These are phyloP conservation scores for Eucalyptus curtisii DNA, from an alignment of 345 rosid genomes.

Conservation along the genomic window DNA sequence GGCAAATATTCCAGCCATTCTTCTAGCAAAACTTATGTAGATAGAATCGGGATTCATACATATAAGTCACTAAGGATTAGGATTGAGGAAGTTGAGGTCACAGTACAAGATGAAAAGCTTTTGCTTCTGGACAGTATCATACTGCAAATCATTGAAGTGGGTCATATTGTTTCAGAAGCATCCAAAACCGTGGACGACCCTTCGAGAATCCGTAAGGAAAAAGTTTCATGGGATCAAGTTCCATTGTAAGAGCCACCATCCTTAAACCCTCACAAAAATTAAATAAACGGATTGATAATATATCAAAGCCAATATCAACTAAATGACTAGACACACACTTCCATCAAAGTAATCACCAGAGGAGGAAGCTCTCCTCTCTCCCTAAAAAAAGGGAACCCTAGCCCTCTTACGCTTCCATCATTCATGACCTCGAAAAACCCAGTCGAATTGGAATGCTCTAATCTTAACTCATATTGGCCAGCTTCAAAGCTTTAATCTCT, in stretches of 20 bases:
- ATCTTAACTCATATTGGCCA: conserved; percentile 3
- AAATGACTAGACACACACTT: conserved; percentile 2
- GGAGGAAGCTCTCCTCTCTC: not conserved
- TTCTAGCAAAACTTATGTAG: not conserved
- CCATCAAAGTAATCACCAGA: not conserved
- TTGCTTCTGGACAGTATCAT: not conserved
- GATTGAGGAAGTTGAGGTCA: not conserved
- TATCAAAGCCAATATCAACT: not conserved
- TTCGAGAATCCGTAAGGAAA: not conserved
- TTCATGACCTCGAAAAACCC: not conserved
- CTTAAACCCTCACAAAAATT: not conserved
- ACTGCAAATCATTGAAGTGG: not conserved
- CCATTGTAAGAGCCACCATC: not conserved
- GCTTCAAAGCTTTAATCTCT: not conserved
- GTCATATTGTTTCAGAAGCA: not conserved
- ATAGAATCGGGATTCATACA: not conserved
- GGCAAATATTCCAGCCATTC: not conserved
- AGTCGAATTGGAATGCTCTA: conserved; percentile 2
- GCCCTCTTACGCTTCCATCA: not conserved
- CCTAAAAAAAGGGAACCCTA: not conserved
- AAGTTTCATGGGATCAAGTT: not conserved
- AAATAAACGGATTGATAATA: not conserved
- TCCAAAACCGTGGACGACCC: not conserved
- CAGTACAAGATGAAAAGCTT: not conserved
- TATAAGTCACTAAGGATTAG: not conserved